Base-by-base conservation (phyloP, 257 asterid genomes). In the Gentiana dahurica region DNA sequence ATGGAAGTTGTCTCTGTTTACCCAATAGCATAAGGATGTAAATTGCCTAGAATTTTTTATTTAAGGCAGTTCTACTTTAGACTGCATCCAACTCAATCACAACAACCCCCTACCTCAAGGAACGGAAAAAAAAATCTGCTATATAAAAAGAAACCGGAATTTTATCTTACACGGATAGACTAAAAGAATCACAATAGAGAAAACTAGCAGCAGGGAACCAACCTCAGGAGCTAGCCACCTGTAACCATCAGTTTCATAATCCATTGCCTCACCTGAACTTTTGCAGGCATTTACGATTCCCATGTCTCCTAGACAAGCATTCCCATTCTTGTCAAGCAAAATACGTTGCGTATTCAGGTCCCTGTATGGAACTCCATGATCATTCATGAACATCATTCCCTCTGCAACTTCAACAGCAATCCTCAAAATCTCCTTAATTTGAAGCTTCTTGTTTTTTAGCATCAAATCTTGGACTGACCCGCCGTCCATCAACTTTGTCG, bases 171-270 rank as follows among this genome's bases (percentile, higher is more conserved):
- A 50, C 36, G 57, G 8, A 33, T 53, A 2, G 4, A 36, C 6
- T 11, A 24, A 2, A 37, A 1, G 15, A 4, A 13, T 11, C 10
- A 12, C 4, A 13, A 24, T 38, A 53, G 41, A 24, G 36, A 61
- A 43, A 3, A 2, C 34, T 53, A 34, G 58, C 11, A 54, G 33
- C 36, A 54, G 66, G 50, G 57, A 68, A 64, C 84, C 71, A 65
- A 92, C 98, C 98, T 92, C 98, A 4, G 98, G 98, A 63, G 98
- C 98, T 65, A 92, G 88, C 98, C 98, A 92, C 65, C 97, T 75
- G 68, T 83, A 92, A 50, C 98, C 97, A 77, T 88, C 97, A 49
- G 98, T 92, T 77, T 92, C 98, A 59, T 87, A 92, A 62, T 92
- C 97, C 98, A 81, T 83, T 45, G 87, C 94, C 71, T 92, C 98